Conservation (phyloP, 129 eudicot species). For the Solidago caesia region DNA sequence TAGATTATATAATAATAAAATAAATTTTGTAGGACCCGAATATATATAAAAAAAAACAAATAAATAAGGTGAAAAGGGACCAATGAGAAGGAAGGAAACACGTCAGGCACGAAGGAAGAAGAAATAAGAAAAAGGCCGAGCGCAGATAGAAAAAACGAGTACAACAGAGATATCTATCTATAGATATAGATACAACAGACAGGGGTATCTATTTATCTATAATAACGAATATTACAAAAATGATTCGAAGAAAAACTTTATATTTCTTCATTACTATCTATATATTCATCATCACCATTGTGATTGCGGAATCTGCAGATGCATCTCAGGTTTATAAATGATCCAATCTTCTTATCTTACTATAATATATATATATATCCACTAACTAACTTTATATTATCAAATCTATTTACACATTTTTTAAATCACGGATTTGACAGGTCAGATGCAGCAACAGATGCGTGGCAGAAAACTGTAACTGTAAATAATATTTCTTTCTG, state of each 20-base stretch:
- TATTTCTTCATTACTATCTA: neutral
- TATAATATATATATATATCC: constrained; percentile 24
- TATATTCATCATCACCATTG: constrained; percentile 7
- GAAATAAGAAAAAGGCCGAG: neutral
- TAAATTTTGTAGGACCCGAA: constrained; percentile 5
- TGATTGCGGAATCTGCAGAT: constrained; percentile 38
- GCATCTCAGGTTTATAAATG: constrained; percentile 26
- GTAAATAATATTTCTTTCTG: constrained; percentile 30
- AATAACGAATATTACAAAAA: neutral
- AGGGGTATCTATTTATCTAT: neutral
- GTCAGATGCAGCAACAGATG: constrained; percentile 72
- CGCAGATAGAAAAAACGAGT: constrained; percentile 11
- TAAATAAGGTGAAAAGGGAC: constrained; percentile 15
- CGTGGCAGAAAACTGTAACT: constrained; percentile 68
- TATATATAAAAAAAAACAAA: neutral
- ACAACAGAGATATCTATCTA: constrained; percentile 14
- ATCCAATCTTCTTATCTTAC: neutral
- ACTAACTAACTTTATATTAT: neutral
- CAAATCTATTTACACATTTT: neutral
- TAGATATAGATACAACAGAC: constrained; percentile 6
- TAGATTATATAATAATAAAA: too few relatives aligned
- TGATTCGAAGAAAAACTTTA: neutral
- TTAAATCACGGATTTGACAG: constrained; percentile 37
- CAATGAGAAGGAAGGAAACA: constrained; percentile 46
- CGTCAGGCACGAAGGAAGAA: constrained; percentile 27